Evolutionary conservation across 2,329 filamentous ascomycete genomes (phyloP), one percentile per base, ranked within the genome.

Genomic region (Ceratocystis harringtonii): DNA sequence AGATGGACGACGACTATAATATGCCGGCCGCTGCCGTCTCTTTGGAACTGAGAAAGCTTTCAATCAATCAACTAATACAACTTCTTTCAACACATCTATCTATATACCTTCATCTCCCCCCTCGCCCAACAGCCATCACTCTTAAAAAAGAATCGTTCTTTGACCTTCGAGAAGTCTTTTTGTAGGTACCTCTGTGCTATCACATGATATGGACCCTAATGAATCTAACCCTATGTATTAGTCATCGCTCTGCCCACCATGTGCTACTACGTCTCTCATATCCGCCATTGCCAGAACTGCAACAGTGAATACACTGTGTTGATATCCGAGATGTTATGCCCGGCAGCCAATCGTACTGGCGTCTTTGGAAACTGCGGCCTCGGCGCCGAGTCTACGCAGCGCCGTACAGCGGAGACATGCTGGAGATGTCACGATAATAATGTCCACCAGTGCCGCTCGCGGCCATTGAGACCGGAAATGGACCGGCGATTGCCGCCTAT

Each of bases 191-290:
- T 57, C 30, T 19, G 22, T n/a, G 12, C 5, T 10, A 41, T 36
- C 36, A 55, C 22, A n/a, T 58, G 55, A n/a, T 8, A 12, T 48
- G 5, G 85, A 81, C 70, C 55, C 44, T 48, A 65, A 30, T 55
- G 8, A 19, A 3, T 5, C 30, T 58, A 50, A 19, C 61, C 48
- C 36, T 19, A 62, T 1, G n/a, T 1, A 22, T n/a, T 36, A n/a
- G 68, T 71, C 41, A 41, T 25, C 17, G 69, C 72, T 15, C 55
- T 63, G 63, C 45, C 66, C 66, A 69, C 22, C 66, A 76, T 76
- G 75, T 76, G 75, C 70, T 74, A 72, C 69, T 76, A 73, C 70
- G 70, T 71, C 66, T 75, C 70, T 41, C 72, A 76, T 68, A 68
- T 75, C 55, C 72, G 74, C 60, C 69, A 71, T 63, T 76, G 75